A percentile compares a stretch with the other conserved stretches of the same genome.
These are phyloP conservation scores for Aspergillus ibericus DNA, from an alignment of 2,329 filamentous ascomycete species.

Conservation along the genomic window DNA sequence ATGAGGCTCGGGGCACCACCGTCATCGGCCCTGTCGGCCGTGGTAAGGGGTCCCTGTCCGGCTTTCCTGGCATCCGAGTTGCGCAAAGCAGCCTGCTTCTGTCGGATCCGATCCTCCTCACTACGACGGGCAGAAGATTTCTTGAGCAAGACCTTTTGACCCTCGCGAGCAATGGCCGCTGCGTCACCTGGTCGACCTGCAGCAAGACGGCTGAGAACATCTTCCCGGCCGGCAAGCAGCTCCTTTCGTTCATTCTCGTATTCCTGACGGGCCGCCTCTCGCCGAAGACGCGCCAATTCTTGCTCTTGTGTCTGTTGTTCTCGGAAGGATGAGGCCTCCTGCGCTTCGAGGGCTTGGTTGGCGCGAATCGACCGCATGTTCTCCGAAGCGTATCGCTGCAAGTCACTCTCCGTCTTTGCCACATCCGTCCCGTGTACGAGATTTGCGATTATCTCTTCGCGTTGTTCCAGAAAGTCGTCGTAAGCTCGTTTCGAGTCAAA, in stretches of 20 bases:
- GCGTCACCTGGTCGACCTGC: conserved; percentile 62
- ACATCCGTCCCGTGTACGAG: conserved; percentile 71
- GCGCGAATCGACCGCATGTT: conserved; percentile 62
- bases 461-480: conserved; percentile 92
- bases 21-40: conserved; percentile 28
- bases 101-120: conserved; percentile 50
- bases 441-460: conserved; percentile 88
- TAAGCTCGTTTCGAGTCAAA: conserved; percentile 81
- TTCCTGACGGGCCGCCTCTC: conserved; percentile 64
- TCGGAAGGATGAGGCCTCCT: conserved; percentile 50
- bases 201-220: conserved; percentile 69
- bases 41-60: conserved; percentile 16
- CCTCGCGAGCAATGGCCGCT: conserved; percentile 53
- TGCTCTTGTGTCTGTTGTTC: conserved; percentile 58
- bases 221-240: conserved; percentile 63
- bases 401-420: conserved; percentile 59
- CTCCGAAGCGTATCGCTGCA: conserved; percentile 70
- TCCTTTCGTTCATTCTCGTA: conserved; percentile 69
- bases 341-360: conserved; percentile 50
- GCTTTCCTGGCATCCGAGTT: conserved; percentile 34
- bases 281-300: conserved; percentile 63
- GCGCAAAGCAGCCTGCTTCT: conserved; percentile 45
- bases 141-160: conserved; percentile 65
- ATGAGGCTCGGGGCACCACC: conserved; percentile 55
- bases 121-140: conserved; percentile 65